Evolutionary conservation across 441 rosid species (phyloP).

Genomic region (Daphne laureola): DNA sequence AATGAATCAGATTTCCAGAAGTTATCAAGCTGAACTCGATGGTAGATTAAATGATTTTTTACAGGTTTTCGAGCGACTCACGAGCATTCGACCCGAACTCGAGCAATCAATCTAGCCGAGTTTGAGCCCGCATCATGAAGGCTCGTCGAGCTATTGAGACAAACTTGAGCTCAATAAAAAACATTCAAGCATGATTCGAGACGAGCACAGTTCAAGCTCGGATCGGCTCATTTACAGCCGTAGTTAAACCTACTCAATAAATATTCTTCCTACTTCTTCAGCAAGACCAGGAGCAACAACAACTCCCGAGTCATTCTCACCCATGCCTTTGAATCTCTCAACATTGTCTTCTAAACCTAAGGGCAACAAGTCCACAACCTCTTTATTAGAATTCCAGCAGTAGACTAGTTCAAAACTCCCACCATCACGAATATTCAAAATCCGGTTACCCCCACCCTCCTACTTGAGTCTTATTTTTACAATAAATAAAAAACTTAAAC

Average conservation of each 20-base stretch:
- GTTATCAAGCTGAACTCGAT: too few species aligned
- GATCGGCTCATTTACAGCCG: too few species aligned
- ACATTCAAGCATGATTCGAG: too few species aligned
- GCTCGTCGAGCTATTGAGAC: too few species aligned
- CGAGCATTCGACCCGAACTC: too few species aligned
- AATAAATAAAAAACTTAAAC: slow-evolving; percentile 60
- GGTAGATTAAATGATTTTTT: too few species aligned
- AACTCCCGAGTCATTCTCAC: slow-evolving; percentile 21
- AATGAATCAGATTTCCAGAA: too few species aligned
- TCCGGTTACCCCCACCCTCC: slow-evolving; percentile 80
- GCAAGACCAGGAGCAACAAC: slow-evolving; percentile 14
- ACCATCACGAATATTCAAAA: slow-evolving; percentile 46
- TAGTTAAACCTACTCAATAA: slow-evolving; percentile 25
- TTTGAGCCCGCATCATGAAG: too few species aligned
- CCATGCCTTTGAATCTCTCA: slow-evolving; percentile 17
- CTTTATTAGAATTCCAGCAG: slow-evolving; percentile 61
- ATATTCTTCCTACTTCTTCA: slow-evolving; percentile 55
- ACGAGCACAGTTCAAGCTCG: too few species aligned
- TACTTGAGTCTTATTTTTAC: slow-evolving; percentile 45
- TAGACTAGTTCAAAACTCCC: slow-evolving; percentile 61
- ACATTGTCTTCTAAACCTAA: slow-evolving; percentile 23
- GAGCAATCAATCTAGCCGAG: too few species aligned
- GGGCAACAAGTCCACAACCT: slow-evolving; percentile 45
- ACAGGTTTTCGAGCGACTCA: too few species aligned
- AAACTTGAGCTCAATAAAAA: too few species aligned